These are phyloP conservation scores for Zygosaccharomyces bailii DNA, from an alignment of 805 yeast species.

Conservation along the genomic window DNA sequence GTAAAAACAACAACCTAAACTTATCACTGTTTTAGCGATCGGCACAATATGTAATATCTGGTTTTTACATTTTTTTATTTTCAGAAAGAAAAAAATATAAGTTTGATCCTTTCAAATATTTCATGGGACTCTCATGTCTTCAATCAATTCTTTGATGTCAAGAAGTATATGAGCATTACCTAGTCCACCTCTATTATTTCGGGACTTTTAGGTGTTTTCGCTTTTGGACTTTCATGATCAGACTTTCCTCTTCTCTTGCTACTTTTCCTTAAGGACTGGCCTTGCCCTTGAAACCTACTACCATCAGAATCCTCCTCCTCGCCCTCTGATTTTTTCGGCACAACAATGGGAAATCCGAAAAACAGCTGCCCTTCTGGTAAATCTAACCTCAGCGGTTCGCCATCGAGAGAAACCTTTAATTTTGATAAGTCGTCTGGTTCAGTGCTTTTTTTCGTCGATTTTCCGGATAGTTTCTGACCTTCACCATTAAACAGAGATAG, in stretches of 20 bases:
- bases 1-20: background rate
- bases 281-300: constrained; percentile 56
- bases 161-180: too few relatives aligned
- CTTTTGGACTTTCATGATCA: constrained; percentile 53
- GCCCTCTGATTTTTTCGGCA: constrained; percentile 42
- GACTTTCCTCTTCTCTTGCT: constrained; percentile 61
- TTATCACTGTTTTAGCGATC: too few relatives aligned
- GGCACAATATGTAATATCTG: background rate
- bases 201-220: constrained; percentile 62
- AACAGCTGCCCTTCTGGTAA: constrained; percentile 85
- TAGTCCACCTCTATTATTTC: constrained; percentile 79
- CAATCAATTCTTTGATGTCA: too few relatives aligned
- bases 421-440: constrained; percentile 28
- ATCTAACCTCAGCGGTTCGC: constrained; percentile 65
- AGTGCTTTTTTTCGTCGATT: constrained; percentile 33
- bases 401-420: constrained; percentile 49
- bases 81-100: background rate
- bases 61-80: background rate
- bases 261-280: constrained; percentile 70
- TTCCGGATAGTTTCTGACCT: constrained; percentile 73
- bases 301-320: constrained; percentile 29
- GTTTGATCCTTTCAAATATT: background rate
- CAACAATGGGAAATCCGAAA: constrained; percentile 80
- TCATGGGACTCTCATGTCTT: too few relatives aligned
- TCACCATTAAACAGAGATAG: constrained; percentile 48